phyloP scores from a whole-genome alignment of 257 asterid genomes.

The Parsonsia alboflavescens region DNA sequence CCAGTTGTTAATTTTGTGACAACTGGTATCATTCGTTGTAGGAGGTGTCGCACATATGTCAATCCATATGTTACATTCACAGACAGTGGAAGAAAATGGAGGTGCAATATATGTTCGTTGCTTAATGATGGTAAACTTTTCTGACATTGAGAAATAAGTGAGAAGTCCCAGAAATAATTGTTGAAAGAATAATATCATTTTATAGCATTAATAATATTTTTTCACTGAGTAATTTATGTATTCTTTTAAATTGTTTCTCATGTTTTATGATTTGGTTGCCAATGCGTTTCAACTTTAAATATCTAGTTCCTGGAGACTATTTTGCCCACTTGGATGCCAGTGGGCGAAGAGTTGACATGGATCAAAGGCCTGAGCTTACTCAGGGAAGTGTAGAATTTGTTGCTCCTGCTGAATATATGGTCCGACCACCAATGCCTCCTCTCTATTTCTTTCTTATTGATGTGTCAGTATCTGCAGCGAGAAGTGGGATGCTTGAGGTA shows the following conservation, averaged over 20 bases:
- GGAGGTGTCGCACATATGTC: slow-evolving; percentile 87
- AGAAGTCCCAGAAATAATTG: background rate
- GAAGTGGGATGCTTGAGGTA: slow-evolving; percentile 96
- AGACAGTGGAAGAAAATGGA: slow-evolving; percentile 92
- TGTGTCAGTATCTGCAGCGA: slow-evolving; percentile 81
- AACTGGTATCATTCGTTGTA: slow-evolving; percentile 79
- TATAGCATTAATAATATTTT: slow-evolving; percentile 14
- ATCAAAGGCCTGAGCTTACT: slow-evolving; percentile 86
- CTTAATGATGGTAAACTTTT: slow-evolving; percentile 68
- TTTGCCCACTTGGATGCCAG: slow-evolving; percentile 73
- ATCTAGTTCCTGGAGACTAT: slow-evolving; percentile 83
- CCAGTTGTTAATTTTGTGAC: slow-evolving; percentile 78
- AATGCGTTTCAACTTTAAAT: slow-evolving; percentile 27
- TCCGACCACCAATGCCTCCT: slow-evolving; percentile 98
- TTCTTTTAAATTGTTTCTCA: background rate
- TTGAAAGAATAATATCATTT: background rate
- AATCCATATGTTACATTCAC: slow-evolving; percentile 74
- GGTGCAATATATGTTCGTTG: slow-evolving; percentile 76
- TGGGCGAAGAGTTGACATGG: slow-evolving; percentile 83
- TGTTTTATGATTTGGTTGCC: slow-evolving; percentile 14
- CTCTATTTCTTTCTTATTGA: slow-evolving; percentile 83
- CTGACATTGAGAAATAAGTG: slow-evolving; percentile 7
- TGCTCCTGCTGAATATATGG: slow-evolving; percentile 97
- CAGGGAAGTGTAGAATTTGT: slow-evolving; percentile 88
- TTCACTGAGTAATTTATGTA: slow-evolving; percentile 20